phyloP scores from a whole-genome alignment of 306 rosid species.

The Quillaja saponaria region DNA sequence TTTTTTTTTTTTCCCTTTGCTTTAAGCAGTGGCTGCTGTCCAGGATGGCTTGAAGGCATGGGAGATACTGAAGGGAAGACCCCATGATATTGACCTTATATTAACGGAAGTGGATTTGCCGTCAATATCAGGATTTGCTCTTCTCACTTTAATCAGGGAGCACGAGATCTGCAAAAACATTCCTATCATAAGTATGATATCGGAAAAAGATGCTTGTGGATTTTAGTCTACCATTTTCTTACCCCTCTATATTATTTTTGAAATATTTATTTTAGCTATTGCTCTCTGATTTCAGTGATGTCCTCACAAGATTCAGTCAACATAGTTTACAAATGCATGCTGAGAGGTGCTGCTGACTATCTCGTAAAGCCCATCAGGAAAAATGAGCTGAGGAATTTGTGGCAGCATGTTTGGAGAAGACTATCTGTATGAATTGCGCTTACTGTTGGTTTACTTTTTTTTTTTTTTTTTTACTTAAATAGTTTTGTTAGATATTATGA shows the following conservation, averaged over 20 bases:
- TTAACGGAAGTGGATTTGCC: slow-evolving; percentile 95
- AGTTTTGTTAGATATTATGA: slow-evolving; percentile 1
- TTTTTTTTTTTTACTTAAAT: not conserved
- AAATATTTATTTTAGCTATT: slow-evolving; percentile 12
- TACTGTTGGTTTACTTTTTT: not conserved
- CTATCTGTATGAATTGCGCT: slow-evolving; percentile 58
- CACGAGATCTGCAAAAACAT: slow-evolving; percentile 86
- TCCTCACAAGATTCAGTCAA: slow-evolving; percentile 79
- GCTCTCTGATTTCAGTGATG: slow-evolving; percentile 69
- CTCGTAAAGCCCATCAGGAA: slow-evolving; percentile 90
- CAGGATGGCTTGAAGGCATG: slow-evolving; percentile 94
- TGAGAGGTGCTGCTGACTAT: slow-evolving; percentile 92
- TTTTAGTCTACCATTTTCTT: not conserved
- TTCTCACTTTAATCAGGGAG: slow-evolving; percentile 84
- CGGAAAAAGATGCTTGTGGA: slow-evolving; percentile 12
- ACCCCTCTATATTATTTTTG: not conserved
- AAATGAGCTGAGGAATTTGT: slow-evolving; percentile 85
- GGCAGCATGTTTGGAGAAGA: slow-evolving; percentile 99
- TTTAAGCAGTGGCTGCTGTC: slow-evolving; percentile 86
- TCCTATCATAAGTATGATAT: slow-evolving; percentile 86
- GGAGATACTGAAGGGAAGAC: slow-evolving; percentile 85
- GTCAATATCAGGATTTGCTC: slow-evolving; percentile 85
- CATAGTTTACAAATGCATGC: slow-evolving; percentile 91
- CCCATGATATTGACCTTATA: slow-evolving; percentile 70
- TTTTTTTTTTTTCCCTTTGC: slow-evolving; percentile 19